Evolutionary conservation across 192 early-diverging fungal genomes (phyloP).

Genomic region (Helicostylum pulchrum): DNA sequence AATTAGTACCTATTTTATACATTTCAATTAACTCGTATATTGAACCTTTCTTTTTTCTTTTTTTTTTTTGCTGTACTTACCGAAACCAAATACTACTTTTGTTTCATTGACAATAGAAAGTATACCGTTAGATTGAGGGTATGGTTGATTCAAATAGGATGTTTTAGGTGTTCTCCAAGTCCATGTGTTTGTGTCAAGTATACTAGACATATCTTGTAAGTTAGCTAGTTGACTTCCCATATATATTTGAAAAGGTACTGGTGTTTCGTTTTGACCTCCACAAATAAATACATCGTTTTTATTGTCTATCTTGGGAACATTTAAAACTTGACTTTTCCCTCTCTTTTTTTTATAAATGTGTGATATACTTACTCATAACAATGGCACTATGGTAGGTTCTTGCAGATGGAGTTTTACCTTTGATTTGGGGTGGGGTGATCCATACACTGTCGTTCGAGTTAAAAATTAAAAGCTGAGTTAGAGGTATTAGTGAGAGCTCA

Average conservation of each 20-base stretch:
- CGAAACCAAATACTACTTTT: background rate
- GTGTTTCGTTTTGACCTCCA: conserved; percentile 3
- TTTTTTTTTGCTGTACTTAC: background rate
- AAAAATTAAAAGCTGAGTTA: background rate
- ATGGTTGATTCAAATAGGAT: background rate
- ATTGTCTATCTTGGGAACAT: background rate
- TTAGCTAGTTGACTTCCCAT: background rate
- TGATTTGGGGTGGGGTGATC: background rate
- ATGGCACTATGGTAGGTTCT: conserved; percentile 7
- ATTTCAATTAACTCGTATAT: no score
- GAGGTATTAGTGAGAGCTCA: background rate
- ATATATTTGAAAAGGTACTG: conserved; percentile 4
- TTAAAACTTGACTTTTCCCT: background rate
- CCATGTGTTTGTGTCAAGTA: no score
- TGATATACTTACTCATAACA: background rate
- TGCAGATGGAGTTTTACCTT: background rate
- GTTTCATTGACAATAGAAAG: background rate
- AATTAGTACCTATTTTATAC: conserved; percentile 3
- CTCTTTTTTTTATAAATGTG: background rate
- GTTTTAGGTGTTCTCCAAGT: conserved; percentile 1
- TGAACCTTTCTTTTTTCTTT: no score
- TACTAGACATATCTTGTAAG: background rate
- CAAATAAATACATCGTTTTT: background rate
- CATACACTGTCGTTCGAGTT: background rate
- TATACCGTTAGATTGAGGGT: conserved; percentile 1